A percentile compares a stretch with the other conserved stretches of the same genome.
phyloP scores from a whole-genome alignment of 2,329 filamentous ascomycete species.

The Dothideomycetes sp. region DNA sequence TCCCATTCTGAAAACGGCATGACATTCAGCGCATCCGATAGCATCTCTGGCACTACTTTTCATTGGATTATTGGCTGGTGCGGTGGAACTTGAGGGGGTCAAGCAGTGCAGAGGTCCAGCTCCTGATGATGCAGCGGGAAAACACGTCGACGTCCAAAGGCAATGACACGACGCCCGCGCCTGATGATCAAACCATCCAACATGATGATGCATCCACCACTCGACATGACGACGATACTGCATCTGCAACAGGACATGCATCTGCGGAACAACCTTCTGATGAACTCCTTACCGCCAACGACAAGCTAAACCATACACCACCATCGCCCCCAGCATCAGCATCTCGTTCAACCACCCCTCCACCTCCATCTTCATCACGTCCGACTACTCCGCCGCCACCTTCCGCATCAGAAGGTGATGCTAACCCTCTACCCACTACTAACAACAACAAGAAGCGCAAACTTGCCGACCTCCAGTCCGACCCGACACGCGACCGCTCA shows the following conservation, averaged over 20 bases:
- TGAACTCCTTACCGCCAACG: too few relatives aligned
- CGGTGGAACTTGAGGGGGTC: constrained; percentile 16
- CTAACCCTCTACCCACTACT: background rate
- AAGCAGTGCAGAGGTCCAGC: constrained; percentile 4
- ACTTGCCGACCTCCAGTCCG: constrained; percentile 24
- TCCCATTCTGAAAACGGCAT: constrained; percentile 21
- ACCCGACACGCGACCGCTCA: constrained; percentile 16
- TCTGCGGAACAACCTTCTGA: too few relatives aligned
- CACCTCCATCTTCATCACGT: background rate
- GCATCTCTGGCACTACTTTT: constrained; percentile 11
- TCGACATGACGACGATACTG: too few relatives aligned
- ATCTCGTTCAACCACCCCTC: too few relatives aligned
- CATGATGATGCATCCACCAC: background rate
- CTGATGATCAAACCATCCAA: background rate
- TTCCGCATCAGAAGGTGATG: constrained; percentile 6
- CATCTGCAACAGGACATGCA: too few relatives aligned
- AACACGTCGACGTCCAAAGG: constrained; percentile 10
- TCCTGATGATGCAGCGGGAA: constrained; percentile 1
- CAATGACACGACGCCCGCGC: background rate
- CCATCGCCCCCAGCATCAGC: too few relatives aligned
- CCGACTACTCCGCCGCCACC: constrained; percentile 7
- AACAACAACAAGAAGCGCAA: constrained; percentile 51
- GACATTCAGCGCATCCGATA: constrained; percentile 8
- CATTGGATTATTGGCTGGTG: constrained; percentile 3
- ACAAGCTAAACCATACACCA: too few relatives aligned